Evolutionary conservation across 1,284 basidiomycete genomes (phyloP).

Genomic region (Taiwanofungus camphoratus): DNA sequence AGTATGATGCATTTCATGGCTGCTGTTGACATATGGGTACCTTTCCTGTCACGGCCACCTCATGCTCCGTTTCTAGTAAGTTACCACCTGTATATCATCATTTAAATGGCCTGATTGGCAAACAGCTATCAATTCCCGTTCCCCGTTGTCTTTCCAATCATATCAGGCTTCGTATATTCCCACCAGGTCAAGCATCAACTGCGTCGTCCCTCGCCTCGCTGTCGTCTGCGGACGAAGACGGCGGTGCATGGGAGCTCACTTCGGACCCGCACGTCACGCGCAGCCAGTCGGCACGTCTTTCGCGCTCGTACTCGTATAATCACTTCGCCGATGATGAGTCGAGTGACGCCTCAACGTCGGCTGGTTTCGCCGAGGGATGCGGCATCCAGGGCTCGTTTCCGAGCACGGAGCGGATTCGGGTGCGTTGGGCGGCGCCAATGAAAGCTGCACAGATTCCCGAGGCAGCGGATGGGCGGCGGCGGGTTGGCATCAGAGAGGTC

Average conservation of each 20-base stretch:
- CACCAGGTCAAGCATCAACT: constrained; percentile 39
- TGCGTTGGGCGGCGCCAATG: constrained; percentile 71
- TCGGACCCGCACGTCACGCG: constrained; percentile 73
- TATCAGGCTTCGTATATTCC: constrained; percentile 66
- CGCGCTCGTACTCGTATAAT: constrained; percentile 53
- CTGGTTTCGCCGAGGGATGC: constrained; percentile 52
- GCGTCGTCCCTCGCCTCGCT: constrained; percentile 66
- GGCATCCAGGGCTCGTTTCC: constrained; percentile 74
- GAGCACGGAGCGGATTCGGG: constrained; percentile 64
- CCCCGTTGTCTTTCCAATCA: constrained; percentile 73
- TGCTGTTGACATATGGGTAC: constrained; percentile 69
- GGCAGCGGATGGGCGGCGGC: constrained; percentile 47
- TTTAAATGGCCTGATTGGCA: constrained; percentile 8
- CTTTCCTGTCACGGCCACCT: constrained; percentile 59
- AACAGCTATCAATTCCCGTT: constrained; percentile 64
- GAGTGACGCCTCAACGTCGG: constrained; percentile 58
- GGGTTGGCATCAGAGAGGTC: constrained; percentile 61
- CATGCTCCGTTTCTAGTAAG: constrained; percentile 65
- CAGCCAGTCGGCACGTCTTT: constrained; percentile 36
- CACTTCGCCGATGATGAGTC: constrained; percentile 78
- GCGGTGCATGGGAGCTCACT: constrained; percentile 64
- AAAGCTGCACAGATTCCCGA: constrained; percentile 42
- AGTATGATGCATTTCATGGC: constrained; percentile 63
- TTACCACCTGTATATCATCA: constrained; percentile 11
- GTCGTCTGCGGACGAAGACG: constrained; percentile 67